These are phyloP conservation scores for Brassica hybrid DNA, from an alignment of 441 rosid species.

Conservation along the genomic window DNA sequence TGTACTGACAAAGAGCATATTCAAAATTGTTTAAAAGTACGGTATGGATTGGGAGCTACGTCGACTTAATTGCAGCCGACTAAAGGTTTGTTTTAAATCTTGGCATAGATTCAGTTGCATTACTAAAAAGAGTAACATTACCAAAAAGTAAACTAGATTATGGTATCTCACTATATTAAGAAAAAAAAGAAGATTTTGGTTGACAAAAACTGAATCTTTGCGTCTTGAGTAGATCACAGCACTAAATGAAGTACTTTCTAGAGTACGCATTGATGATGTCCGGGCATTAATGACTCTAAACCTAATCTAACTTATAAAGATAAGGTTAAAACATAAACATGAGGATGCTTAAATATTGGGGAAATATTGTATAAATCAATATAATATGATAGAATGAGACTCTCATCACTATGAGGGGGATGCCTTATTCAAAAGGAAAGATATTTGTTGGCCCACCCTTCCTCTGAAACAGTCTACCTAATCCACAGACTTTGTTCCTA, in stretches of 20 bases:
- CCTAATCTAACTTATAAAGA: neutral
- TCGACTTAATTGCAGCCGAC: neutral
- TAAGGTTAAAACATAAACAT: neutral
- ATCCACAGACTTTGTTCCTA: conserved; percentile 49
- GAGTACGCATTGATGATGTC: neutral
- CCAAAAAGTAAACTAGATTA: neutral
- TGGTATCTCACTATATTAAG: neutral
- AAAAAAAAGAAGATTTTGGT: neutral
- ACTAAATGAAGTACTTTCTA: neutral
- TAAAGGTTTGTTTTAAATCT: neutral
- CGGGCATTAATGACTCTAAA: neutral
- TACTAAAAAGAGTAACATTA: conserved; percentile 19
- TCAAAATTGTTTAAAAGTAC: neutral
- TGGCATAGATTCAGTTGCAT: neutral
- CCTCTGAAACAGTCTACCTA: conserved; percentile 46
- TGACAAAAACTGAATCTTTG: neutral
- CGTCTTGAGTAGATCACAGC: neutral
- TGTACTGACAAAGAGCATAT: neutral
- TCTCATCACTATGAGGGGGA: conserved; percentile 3
- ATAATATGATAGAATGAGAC: no score
- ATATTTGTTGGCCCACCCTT: conserved; percentile 41
- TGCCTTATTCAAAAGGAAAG: conserved; percentile 27
- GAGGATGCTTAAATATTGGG: neutral
- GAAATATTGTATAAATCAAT: neutral
- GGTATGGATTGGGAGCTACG: neutral